phyloP scores from a whole-genome alignment of 73 alveolate species.

The Uronychia setigera region DNA sequence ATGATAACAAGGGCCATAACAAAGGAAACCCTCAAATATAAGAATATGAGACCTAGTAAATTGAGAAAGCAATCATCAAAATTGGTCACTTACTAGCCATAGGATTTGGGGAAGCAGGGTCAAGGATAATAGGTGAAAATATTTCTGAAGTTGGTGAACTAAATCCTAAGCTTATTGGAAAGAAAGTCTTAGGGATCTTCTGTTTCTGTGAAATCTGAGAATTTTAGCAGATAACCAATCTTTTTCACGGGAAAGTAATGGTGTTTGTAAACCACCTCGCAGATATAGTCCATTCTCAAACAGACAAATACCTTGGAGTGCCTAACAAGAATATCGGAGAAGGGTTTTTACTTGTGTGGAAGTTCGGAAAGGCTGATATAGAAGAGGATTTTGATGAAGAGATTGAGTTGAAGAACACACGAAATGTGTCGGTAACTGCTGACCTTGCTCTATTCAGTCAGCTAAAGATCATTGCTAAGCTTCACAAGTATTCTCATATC shows the following conservation, averaged over 20 bases:
- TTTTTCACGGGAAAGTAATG: constrained; percentile 69
- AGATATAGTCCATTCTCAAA: constrained; percentile 78
- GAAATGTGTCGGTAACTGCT: constrained; percentile 68
- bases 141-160: constrained; percentile 64
- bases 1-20: background rate
- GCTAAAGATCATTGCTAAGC: constrained; percentile 86
- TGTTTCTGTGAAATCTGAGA: constrained; percentile 88
- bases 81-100: constrained; percentile 80
- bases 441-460: constrained; percentile 85
- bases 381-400: constrained; percentile 16
- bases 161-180: constrained; percentile 78
- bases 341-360: constrained; percentile 88
- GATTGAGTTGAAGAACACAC: constrained; percentile 17
- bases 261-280: constrained; percentile 87
- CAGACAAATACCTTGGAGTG: constrained; percentile 84
- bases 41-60: constrained; percentile 67
- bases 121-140: constrained; percentile 72
- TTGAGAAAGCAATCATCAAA: constrained; percentile 80
- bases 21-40: constrained; percentile 5
- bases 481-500: constrained; percentile 79
- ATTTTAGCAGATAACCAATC: constrained; percentile 81
- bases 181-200: constrained; percentile 72
- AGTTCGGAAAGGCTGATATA: constrained; percentile 40
- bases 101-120: constrained; percentile 80
- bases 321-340: constrained; percentile 93